Evolutionary conservation across 331 rosid species (phyloP).

Genomic region (Malus hybrid): DNA sequence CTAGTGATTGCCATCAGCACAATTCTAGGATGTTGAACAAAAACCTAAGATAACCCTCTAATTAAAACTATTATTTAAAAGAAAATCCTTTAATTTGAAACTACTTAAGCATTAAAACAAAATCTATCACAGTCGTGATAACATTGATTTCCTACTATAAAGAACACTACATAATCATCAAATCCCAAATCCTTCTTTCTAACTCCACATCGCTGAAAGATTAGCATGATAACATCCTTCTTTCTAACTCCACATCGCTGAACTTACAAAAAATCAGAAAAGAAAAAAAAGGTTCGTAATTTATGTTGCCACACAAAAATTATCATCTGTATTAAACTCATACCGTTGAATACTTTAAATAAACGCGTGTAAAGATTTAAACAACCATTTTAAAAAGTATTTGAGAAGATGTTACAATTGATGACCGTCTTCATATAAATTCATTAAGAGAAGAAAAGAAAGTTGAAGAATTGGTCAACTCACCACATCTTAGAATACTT

Average conservation of each 20-base stretch:
- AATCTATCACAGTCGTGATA: background rate
- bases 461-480: background rate
- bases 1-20: background rate
- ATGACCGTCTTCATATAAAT: background rate
- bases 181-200: background rate
- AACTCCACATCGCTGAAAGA: background rate
- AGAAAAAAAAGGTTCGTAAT: background rate
- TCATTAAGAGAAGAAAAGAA: background rate
- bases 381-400: background rate
- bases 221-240: background rate
- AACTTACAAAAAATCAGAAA: background rate
- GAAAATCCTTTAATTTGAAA: background rate
- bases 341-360: no score
- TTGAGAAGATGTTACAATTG: background rate
- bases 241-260: background rate
- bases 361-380: background rate
- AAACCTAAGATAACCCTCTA: background rate
- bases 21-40: background rate
- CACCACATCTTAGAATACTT: constrained; percentile 49
- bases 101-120: background rate
- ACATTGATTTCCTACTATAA: background rate
- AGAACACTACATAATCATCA: background rate
- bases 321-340: background rate
- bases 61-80: no score
- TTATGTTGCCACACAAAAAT: background rate